Evolutionary conservation across 1,284 basidiomycete species (phyloP), one percentile per base, ranked within the genome.

Genomic region (Schizophyllum amplum): DNA sequence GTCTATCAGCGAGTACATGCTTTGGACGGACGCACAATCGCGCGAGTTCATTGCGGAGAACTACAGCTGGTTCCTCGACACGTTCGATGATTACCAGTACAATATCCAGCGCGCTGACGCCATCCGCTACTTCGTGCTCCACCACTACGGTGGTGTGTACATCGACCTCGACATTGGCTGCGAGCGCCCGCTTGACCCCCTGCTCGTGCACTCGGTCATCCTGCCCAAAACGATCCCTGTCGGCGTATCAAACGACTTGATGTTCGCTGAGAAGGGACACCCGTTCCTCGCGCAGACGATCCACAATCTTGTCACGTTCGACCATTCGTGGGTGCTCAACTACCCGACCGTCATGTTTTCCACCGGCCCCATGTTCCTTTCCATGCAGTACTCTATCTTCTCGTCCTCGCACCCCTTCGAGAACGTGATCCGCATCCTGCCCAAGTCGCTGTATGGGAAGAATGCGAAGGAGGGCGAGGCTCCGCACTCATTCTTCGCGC

Each of bases 311-410:
- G 81, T 86, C 66, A 87, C 86, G n/a, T 99, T 96, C 70, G 90
- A 98, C 73, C 92, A 96, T 72, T 82, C 85, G 56, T 98, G 92
- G 84, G 71, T 97, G 55, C 83, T 94, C 67, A 95, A 98, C 73
- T 99, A 99, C 67, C 96, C 97, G 26, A 99, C 96, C 33, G 96
- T 99, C 75, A 99, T 99, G 96, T 99, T 99, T 76, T 94, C 93
- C 53, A 99, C 97, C 0, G 96, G 96, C 1, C 87, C 93, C 69
- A 93, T 95, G 92, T 92, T 94, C 75, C 72, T 98, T 23, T 92
- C 92, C 2, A 83, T 90, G 21, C 86, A 96, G 71, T 91, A 94
- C 71, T 86, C 90, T 57, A 77, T 92, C 59, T 94, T 89, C 74
- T 82, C 86, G 25, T 78, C 90, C 27, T 80, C 86, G 20, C 87